Percentiles rank a stretch among this genome's conserved stretches.
Conservation (phyloP, 345 rosid species). For the Rhodamnia rubescens region DNA sequence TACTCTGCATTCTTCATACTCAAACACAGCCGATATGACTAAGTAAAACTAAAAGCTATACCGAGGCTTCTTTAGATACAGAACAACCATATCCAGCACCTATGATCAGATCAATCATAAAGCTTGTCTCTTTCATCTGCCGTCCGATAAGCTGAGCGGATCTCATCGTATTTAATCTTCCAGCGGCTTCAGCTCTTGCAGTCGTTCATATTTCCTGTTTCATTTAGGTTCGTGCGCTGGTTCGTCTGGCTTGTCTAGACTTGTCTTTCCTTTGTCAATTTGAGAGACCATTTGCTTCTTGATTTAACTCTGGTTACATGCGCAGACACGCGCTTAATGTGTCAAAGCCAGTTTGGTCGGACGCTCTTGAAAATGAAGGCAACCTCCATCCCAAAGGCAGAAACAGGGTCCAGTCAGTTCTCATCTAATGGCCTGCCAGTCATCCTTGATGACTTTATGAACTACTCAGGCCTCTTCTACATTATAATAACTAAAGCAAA, state of each 20-base stretch:
- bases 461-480: not conserved
- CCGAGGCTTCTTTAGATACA: not conserved
- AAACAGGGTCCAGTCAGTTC: not conserved
- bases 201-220: not conserved
- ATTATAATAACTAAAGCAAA: not conserved
- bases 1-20: not conserved
- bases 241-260: not conserved
- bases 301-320: not conserved
- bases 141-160: not conserved
- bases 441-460: not conserved
- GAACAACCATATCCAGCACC: not conserved
- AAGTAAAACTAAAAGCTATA: not conserved
- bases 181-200: not conserved
- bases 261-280: not conserved
- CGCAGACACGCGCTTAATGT: not conserved
- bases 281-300: not conserved
- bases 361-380: not conserved
- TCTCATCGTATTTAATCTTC: not conserved
- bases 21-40: not conserved
- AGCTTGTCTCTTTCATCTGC: not conserved
- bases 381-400: not conserved
- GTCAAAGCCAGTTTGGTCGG: not conserved
- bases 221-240: not conserved
- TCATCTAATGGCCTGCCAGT: not conserved
- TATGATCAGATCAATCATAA: not conserved